Evolutionary conservation across 176 grass and related monocot genomes (phyloP).

Genomic region (Phragmites australis): DNA sequence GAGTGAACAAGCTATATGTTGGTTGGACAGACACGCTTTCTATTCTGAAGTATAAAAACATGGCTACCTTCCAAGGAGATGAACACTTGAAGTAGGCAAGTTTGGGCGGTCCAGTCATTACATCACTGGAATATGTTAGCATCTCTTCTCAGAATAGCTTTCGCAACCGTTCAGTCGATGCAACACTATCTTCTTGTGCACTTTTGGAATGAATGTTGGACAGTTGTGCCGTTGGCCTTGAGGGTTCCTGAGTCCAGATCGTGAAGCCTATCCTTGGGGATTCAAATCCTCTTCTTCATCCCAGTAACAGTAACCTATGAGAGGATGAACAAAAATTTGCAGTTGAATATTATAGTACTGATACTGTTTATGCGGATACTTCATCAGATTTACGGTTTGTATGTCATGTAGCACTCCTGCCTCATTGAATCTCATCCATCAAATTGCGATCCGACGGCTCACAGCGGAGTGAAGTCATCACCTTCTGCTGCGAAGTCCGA

Average conservation of each 20-base stretch:
- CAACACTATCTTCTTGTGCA: neutral
- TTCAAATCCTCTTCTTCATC: too few species aligned
- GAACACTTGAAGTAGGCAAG: neutral
- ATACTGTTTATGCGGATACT: too few species aligned
- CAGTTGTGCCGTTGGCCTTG: neutral
- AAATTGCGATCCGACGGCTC: too few species aligned
- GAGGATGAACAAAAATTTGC: too few species aligned
- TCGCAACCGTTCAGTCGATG: neutral
- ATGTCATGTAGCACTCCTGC: too few species aligned
- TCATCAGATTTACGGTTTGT: too few species aligned
- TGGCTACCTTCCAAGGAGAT: slow-evolving; percentile 21
- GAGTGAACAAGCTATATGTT: neutral
- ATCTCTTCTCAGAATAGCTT: neutral
- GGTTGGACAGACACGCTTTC: neutral
- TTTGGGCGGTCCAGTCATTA: neutral
- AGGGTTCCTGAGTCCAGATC: neutral
- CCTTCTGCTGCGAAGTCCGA: too few species aligned
- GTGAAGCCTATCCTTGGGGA: too few species aligned
- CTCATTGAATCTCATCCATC: too few species aligned
- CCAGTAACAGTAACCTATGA: too few species aligned
- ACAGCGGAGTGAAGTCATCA: too few species aligned
- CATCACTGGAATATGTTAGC: slow-evolving; percentile 15
- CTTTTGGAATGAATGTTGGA: neutral
- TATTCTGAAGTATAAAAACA: neutral
- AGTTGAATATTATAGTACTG: too few species aligned